These are phyloP conservation scores for Sporisorium iseilematis-ciliati DNA, from an alignment of 1,284 basidiomycete species.

Conservation along the genomic window DNA sequence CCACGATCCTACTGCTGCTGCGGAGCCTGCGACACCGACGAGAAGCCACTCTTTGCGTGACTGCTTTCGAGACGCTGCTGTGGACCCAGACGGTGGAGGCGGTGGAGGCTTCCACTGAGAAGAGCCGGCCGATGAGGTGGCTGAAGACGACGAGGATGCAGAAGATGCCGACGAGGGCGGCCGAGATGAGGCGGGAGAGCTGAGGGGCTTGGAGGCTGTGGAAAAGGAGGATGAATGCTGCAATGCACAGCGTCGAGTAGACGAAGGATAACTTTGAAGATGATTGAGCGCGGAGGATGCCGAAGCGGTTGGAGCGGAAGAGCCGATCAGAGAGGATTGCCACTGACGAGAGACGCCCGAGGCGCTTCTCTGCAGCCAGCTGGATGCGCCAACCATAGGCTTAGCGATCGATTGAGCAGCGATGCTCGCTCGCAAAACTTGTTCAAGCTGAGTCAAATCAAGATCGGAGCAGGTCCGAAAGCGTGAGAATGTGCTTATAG, in stretches of 20 bases:
- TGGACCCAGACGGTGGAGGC: slow-evolving; percentile 39
- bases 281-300: slow-evolving; percentile 14
- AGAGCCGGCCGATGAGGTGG: slow-evolving; percentile 18
- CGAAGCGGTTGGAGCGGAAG: slow-evolving; percentile 8
- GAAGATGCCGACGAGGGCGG: slow-evolving; percentile 18
- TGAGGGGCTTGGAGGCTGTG: slow-evolving; percentile 13
- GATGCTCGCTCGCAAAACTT: neutral
- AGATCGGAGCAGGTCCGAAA: slow-evolving; percentile 3
- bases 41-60: slow-evolving; percentile 65
- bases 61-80: slow-evolving; percentile 57
- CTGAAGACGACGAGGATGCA: slow-evolving; percentile 31
- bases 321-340: slow-evolving; percentile 12
- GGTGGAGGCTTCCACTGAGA: slow-evolving; percentile 50
- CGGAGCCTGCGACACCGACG: slow-evolving; percentile 65
- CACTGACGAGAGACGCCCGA: slow-evolving; percentile 36
- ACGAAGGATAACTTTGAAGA: neutral
- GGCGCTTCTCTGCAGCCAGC: slow-evolving; percentile 29
- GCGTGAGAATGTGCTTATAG: neutral
- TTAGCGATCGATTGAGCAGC: neutral
- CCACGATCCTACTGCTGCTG: slow-evolving; percentile 65
- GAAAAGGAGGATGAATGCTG: slow-evolving; percentile 15
- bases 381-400: slow-evolving; percentile 36
- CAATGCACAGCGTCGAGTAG: slow-evolving; percentile 4
- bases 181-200: slow-evolving; percentile 23
- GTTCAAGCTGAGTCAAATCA: neutral